Evolutionary conservation across 495 filamentous ascomycete genomes (phyloP), one percentile per base, ranked within the genome.

Genomic region (Saxophila tyrrhenica): DNA sequence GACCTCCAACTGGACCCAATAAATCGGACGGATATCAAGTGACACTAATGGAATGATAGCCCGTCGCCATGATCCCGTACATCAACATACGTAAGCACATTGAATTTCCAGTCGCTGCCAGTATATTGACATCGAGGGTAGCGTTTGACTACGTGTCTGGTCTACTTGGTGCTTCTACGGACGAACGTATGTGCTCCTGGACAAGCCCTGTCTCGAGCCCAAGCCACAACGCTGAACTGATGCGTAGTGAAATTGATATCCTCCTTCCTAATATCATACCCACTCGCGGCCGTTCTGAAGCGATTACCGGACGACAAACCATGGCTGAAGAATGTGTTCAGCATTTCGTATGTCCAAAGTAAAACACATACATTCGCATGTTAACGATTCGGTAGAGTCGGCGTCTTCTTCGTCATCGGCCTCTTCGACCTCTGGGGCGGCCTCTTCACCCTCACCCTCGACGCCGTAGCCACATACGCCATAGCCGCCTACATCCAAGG

Each of bases 391-490:
- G 2, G 2, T 53, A 81, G 80, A 22, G 80, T 87, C 20, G 84
- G 85, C 17, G 64, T 94, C 9, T 97, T 98, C 71, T 96, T 94
- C 68, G 75, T 96, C 17, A 73, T 96, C 57, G 92, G 92, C 21
- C 77, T 98, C n/a, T 98, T 94, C 70, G 87, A 91, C 61, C 77
- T 98, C 50, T 97, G 94, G 92, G 73, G 72, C 69, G 92, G 92
- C 41, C 70, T 94, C 23, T 77, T 79, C 25, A 95, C 89, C 1
- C 68, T 98, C 19, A 64, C 87, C 32, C 81, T 94, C 61, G 86
- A 84, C 62, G 79, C 92, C 0, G 78, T 73, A 21, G 91, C 79
- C 35, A 78, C 87, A 25, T 97, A 97, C 66, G 72, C 75, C 52
- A 94, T 97, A 61, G 84, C 92, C 49, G 77, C 80, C 61, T 92